Evolutionary conservation across 768 basidiomycete species (phyloP), one percentile per base, ranked within the genome.

Genomic region (Flagelloscypha sp.): DNA sequence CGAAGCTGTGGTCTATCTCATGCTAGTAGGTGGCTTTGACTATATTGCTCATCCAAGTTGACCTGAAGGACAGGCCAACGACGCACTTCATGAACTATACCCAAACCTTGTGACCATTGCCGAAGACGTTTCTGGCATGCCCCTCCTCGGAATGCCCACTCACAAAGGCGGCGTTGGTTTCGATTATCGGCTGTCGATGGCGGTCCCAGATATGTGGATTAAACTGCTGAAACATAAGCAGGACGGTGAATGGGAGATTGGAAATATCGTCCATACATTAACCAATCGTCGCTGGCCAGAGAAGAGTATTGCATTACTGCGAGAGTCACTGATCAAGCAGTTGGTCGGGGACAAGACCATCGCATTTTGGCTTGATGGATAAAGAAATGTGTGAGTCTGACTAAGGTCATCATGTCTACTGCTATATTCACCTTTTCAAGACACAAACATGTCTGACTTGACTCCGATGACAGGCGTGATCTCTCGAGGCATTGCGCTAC

Each of bases 161-260:
- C 49, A 63, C 25, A 69, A 79, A 40, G 95, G 94, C 30, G 95
- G 95, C 10, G 67, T 99, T 34, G 95, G 94, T 4, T 99, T 98
- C 61, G 95, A 99, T 62, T 99, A 97, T 59, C 84, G 95, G 21
- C 67, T 99, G 30, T 89, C 90, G 19, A 99, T 98, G 95, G 95
- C 95, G 15, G 74, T 99, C 34, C 95, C 95, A 2, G 95, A 99
- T 58, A 97, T 94, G 92, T 99, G 92, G 90, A 99, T 99, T 68
- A 98, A 99, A 60, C 68, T 98, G 18, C 74, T 98, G 47, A 99
- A 98, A 56, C 95, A 99, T 62, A 76, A 75, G 52, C 43, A 59
- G 3, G 95, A 99, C 55, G 74, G 82, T 42, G 72, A 81, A 27
- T 99, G 95, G 95, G 72, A 94, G 32, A 66, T 99, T 48, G 76